Base-by-base conservation (phyloP, 768 basidiomycete species). In the Lactarius sp. region DNA sequence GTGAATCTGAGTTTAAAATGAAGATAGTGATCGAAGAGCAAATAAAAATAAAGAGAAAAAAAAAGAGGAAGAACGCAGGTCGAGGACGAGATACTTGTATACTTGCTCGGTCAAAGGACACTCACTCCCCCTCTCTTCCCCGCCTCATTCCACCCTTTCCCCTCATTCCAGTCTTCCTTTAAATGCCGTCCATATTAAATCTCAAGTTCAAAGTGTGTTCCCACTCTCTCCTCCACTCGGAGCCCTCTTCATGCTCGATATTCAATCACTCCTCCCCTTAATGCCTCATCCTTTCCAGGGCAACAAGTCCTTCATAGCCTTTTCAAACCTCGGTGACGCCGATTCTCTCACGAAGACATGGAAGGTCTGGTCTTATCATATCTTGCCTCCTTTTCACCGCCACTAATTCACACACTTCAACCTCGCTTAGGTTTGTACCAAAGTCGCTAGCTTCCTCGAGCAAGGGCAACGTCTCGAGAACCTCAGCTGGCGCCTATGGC, bases 291-390 rank as follows among this genome's bases (percentile, higher is more conserved):
- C 62, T 54, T 56, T 57, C 58, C 72, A 81, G 92, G 91, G 92
- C 77, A 94, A 94, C 84, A 94, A 93, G 80, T 93, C 92, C 74
- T 94, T 94, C 74, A 89, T 93, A 75, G 90, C 92, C 65, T 94
- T 94, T 78, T 89, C 88, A 74, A 91, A 92, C 78, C 83, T 94
- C 77, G 78, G 83, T 77, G 92, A 94, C 78, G 79, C 83, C 57
- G 92, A 94, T 74, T 82, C 90, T 63, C 78, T 94, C 73, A 90
- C 92, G 58, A 90, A 86, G 80, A 94, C 92, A 69, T 94, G 92
- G 92, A 92, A 93, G 83, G 92, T 89, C 27, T 16, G 12, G 60
- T 68, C 44, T 51, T 6, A 12, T 37, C 50, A 16, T 46, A 73
- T 51, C 60, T 57, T 42, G 7, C 36, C 36, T 53, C 61, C 39